Conservation (phyloP, 2,329 filamentous ascomycete genomes). For the Aspergillus puulaauensis region DNA sequence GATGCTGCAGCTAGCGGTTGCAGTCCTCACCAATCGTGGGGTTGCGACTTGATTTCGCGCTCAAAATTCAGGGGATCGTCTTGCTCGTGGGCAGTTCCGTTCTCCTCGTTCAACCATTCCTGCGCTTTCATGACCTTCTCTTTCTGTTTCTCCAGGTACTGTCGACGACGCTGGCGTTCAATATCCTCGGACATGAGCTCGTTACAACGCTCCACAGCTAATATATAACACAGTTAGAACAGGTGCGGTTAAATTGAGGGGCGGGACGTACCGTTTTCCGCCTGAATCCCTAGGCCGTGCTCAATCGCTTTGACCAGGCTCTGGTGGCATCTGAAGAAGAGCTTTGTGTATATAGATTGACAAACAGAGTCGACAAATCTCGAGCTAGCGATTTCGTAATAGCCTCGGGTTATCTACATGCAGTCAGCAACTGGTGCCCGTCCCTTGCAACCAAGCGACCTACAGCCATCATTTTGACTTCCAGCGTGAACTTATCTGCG, state of each 20-base stretch:
- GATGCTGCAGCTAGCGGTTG: neutral
- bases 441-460: slow-evolving; percentile 12
- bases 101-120: slow-evolving; percentile 27
- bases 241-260: neutral
- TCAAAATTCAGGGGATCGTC: slow-evolving; percentile 7
- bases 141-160: slow-evolving; percentile 29
- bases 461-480: slow-evolving; percentile 45
- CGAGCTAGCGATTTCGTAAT: slow-evolving; percentile 41
- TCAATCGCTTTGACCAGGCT: slow-evolving; percentile 33
- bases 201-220: slow-evolving; percentile 35
- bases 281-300: slow-evolving; percentile 27
- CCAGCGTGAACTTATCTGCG: slow-evolving; percentile 34
- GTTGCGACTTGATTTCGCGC: slow-evolving; percentile 12
- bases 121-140: slow-evolving; percentile 36
- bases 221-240: neutral
- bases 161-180: slow-evolving; percentile 33
- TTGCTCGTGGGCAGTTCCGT: slow-evolving; percentile 13
- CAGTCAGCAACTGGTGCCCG: slow-evolving; percentile 8
- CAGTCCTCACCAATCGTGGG: neutral
- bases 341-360: slow-evolving; percentile 35
- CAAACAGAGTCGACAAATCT: slow-evolving; percentile 42
- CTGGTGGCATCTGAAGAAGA: slow-evolving; percentile 36
- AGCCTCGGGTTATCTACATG: slow-evolving; percentile 33
- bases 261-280: slow-evolving; percentile 30
- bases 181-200: slow-evolving; percentile 40